These are phyloP conservation scores for Teratosphaeria pseudoeucalypti DNA, from an alignment of 2,329 filamentous ascomycete genomes.

Conservation along the genomic window DNA sequence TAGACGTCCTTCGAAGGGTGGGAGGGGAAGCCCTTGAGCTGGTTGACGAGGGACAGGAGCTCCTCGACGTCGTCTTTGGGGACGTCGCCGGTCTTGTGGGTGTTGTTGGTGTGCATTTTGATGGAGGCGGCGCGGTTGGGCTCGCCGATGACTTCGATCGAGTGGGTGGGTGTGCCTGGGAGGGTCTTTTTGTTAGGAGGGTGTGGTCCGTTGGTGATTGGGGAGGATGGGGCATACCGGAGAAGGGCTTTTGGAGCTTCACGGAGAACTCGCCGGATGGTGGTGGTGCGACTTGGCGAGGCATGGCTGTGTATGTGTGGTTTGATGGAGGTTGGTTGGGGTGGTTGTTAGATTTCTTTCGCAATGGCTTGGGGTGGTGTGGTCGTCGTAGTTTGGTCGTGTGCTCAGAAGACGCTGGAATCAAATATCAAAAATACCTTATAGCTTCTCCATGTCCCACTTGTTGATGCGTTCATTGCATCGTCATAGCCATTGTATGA, in stretches of 20 bases:
- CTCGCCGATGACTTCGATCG: slow-evolving; percentile 32
- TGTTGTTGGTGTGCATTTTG: slow-evolving; percentile 21
- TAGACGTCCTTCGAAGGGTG: slow-evolving; percentile 30
- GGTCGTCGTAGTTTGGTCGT: neutral
- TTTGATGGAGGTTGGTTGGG: slow-evolving; percentile 1
- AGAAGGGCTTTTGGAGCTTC: slow-evolving; percentile 25
- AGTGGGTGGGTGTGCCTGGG: slow-evolving; percentile 23
- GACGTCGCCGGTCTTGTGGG: slow-evolving; percentile 31
- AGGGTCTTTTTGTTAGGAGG: neutral
- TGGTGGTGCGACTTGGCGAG: slow-evolving; percentile 26
- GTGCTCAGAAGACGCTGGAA: neutral
- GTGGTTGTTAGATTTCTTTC: neutral
- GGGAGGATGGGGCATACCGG: slow-evolving; percentile 10
- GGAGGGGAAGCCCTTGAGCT: slow-evolving; percentile 32
- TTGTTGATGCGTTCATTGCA: neutral
- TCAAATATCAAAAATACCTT: neutral
- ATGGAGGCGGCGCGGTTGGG: slow-evolving; percentile 30
- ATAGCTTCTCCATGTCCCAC: neutral
- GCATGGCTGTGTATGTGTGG: slow-evolving; percentile 13
- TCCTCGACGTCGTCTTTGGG: slow-evolving; percentile 33
- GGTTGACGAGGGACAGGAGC: slow-evolving; percentile 28
- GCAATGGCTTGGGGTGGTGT: neutral
- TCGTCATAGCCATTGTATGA: neutral
- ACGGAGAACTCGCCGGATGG: slow-evolving; percentile 28
- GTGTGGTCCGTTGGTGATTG: neutral